Conservation (phyloP, 2,329 filamentous ascomycete genomes). For the Calonectria crousiana region DNA sequence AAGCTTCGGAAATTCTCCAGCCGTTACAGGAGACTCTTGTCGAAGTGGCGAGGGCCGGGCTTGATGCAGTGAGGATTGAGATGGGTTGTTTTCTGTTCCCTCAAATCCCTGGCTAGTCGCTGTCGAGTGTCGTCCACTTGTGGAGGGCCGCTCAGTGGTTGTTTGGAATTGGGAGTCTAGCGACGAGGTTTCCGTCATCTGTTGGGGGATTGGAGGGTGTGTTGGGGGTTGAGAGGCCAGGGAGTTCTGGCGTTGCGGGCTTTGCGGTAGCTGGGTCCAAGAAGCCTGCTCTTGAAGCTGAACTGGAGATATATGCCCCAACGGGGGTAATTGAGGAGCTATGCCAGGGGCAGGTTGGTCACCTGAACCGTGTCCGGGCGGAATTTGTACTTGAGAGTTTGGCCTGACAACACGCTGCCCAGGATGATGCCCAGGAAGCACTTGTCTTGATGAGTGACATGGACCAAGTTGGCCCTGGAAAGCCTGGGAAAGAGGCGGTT, state of each 20-base stretch:
- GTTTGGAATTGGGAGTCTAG: conserved; percentile 31
- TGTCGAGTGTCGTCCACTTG: conserved; percentile 20
- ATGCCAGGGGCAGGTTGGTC: neutral
- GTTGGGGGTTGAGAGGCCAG: neutral
- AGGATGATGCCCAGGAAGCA: neutral
- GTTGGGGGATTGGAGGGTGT: conserved; percentile 30
- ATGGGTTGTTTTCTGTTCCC: neutral
- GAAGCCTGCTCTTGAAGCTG: conserved; percentile 21
- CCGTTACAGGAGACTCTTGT: conserved; percentile 17
- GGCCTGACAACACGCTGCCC: neutral
- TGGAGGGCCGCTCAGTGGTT: conserved; percentile 26
- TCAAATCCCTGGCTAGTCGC: conserved; percentile 6
- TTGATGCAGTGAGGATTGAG: conserved; percentile 16
- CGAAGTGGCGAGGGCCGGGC: conserved; percentile 22
- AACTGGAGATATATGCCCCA: conserved; percentile 6
- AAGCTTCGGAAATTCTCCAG: neutral
- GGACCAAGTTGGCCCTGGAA: neutral
- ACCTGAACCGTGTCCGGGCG: neutral
- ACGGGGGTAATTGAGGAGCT: conserved; percentile 18
- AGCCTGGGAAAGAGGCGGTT: neutral
- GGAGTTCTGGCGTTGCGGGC: conserved; percentile 14
- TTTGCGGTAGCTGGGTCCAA: conserved; percentile 12
- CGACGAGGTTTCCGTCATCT: conserved; percentile 30
- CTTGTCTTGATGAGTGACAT: neutral
- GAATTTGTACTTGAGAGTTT: neutral